Base-by-base conservation (phyloP, 202 grass and related monocot species). In the Digitaria exilis region DNA sequence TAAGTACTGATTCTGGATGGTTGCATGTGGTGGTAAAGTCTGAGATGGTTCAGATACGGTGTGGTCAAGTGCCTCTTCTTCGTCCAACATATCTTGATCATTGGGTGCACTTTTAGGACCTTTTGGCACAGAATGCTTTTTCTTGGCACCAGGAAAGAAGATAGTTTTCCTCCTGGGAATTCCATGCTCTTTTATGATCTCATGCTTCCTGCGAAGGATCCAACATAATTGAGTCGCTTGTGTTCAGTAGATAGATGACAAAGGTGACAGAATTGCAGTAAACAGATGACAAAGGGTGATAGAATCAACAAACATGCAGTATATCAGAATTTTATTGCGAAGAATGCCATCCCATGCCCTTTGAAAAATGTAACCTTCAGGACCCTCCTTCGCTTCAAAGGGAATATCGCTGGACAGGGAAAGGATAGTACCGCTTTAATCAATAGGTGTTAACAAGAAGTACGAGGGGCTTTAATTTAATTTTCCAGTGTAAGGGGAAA, bases 101-200 rank as follows among this genome's bases (percentile, higher is more conserved):
- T 52, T 60, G 11, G 21, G 55, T 71, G 57, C 57, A 72, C 19
- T 55, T 88, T 52, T 49, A 46, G 60, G 68, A 64, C 9, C 21
- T 80, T 61, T 42, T 24, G 69, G n/a, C 22, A 41, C 28, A 15
- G 8, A 30, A 22, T 28, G 0, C 30, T 60, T 67, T 73, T 54
- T 7, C 37, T 39, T 43, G 11, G 1, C 52, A 29, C 76, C 78
- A 60, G 92, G 95, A 91, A 97, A 97, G 73, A 82, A 66, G 51
- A 97, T 88, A 72, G 83, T 88, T 78, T 93, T 82, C 79, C 90
- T 90, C 41, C 13, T 80, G 12, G 95, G 92, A 72, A 90, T 97
- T 66, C 79, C 41, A 24, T 90, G 59, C 17, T 91, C 34, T 68
- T 77, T 15, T 8, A 88, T 28, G 48, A 97, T 90, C 42, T 88